phyloP scores from a whole-genome alignment of 2,329 filamentous ascomycete genomes.

The Aspergillus vadensis region DNA sequence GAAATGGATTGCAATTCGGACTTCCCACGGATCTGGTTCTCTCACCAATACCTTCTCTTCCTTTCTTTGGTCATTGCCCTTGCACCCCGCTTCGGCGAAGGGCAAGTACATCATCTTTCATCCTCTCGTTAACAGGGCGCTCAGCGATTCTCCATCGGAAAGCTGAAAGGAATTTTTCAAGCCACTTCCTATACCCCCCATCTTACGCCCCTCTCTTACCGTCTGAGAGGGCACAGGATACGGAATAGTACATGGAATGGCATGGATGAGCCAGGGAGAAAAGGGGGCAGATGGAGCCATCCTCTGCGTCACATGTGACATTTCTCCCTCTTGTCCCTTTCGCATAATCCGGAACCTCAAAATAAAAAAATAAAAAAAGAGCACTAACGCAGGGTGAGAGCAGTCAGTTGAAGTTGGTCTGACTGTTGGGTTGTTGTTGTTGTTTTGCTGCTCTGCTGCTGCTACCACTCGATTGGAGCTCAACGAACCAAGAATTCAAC shows the following conservation, averaged over 20 bases:
- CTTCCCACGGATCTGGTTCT: neutral
- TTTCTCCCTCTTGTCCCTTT: too few species aligned
- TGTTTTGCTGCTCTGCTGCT: neutral
- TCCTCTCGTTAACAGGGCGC: too few species aligned
- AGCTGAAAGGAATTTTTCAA: too few species aligned
- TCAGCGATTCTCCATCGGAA: too few species aligned
- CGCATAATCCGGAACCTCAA: neutral
- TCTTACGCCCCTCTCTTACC: too few species aligned
- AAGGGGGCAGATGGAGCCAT: neutral
- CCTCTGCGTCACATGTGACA: neutral
- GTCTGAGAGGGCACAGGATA: too few species aligned
- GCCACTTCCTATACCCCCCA: too few species aligned
- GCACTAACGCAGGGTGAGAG: neutral
- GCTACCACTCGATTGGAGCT: neutral
- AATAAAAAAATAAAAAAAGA: neutral
- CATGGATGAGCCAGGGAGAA: too few species aligned
- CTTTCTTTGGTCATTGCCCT: neutral
- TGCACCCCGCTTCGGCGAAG: neutral
- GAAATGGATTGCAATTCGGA: neutral
- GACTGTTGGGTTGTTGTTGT: neutral
- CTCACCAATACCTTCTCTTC: neutral
- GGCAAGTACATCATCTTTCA: neutral
- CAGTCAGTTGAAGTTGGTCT: neutral
- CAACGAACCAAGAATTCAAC: neutral
- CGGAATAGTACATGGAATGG: too few species aligned